Evolutionary conservation across 176 grass and related monocot genomes (phyloP).

Genomic region (Aegilops longissima): DNA sequence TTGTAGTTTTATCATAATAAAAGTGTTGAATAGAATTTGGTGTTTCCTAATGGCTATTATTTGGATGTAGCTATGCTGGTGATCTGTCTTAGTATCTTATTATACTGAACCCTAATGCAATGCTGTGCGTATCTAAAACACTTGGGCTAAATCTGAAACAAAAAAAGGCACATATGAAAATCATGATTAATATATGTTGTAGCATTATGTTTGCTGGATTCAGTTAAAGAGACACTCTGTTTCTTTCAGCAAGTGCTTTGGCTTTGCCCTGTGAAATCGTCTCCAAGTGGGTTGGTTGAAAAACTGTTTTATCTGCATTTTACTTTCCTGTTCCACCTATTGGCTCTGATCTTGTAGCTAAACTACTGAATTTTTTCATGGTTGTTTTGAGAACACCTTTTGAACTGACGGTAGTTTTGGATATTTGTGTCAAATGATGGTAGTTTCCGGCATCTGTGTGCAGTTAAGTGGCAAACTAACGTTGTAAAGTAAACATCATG

Average conservation of each 20-base stretch:
- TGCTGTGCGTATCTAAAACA: not conserved
- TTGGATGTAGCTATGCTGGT: not conserved
- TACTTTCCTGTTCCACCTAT: not conserved
- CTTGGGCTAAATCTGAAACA: slow-evolving; percentile 1
- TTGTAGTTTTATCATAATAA: not conserved
- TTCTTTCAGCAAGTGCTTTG: not conserved
- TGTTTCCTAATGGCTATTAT: not conserved
- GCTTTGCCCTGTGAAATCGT: not conserved
- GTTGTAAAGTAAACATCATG: not conserved
- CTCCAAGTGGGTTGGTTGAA: too few relatives aligned
- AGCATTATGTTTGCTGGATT: not conserved
- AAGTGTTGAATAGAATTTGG: not conserved
- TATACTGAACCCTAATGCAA: not conserved
- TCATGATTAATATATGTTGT: not conserved
- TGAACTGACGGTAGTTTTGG: not conserved
- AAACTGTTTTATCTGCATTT: slow-evolving; percentile 3
- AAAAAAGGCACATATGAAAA: not conserved
- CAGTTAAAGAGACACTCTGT: not conserved
- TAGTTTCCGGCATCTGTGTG: not conserved
- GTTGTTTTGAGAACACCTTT: not conserved
- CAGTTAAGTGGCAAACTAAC: not conserved
- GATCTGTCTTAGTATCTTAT: not conserved
- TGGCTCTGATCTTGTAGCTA: not conserved
- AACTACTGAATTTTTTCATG: not conserved
- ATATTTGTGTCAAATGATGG: too few relatives aligned